phyloP scores from a whole-genome alignment of 192 early-diverging fungal genomes.

The Linderina pennispora region DNA sequence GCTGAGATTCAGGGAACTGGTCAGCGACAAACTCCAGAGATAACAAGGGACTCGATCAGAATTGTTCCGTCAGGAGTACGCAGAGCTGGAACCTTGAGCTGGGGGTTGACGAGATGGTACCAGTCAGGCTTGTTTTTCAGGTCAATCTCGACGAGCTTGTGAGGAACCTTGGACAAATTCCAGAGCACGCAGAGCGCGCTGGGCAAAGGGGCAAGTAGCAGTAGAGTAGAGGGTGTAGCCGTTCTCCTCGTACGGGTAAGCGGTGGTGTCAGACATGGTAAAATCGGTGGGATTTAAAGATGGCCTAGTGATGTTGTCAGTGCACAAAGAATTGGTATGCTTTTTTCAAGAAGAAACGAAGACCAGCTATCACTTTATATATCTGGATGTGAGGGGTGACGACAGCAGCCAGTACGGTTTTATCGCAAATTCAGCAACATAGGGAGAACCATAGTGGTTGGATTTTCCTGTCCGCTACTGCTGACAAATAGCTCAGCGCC shows the following conservation, averaged over 20 bases:
- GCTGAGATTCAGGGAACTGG: slow-evolving; percentile 50
- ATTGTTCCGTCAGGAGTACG: slow-evolving; percentile 47
- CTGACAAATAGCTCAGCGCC: too few species aligned
- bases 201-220: slow-evolving; percentile 62
- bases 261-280: background rate
- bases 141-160: slow-evolving; percentile 57
- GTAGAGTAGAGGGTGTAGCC: slow-evolving; percentile 53
- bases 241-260: slow-evolving; percentile 22
- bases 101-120: slow-evolving; percentile 61
- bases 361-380: too few species aligned
- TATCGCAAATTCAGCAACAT: too few species aligned
- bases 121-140: slow-evolving; percentile 58
- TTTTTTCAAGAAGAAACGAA: too few species aligned
- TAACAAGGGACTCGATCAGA: slow-evolving; percentile 61
- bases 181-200: slow-evolving; percentile 58
- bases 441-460: too few species aligned
- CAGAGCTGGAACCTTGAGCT: slow-evolving; percentile 62
- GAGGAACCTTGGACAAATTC: slow-evolving; percentile 48
- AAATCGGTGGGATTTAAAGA: too few species aligned
- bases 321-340: too few species aligned
- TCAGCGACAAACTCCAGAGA: slow-evolving; percentile 63
- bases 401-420: too few species aligned
- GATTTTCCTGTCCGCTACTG: too few species aligned
- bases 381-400: too few species aligned
- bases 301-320: too few species aligned